Evolutionary conservation across 2,329 filamentous ascomycete species (phyloP), one percentile per base, ranked within the genome.

Genomic region (Neocatenulostroma microsporum): DNA sequence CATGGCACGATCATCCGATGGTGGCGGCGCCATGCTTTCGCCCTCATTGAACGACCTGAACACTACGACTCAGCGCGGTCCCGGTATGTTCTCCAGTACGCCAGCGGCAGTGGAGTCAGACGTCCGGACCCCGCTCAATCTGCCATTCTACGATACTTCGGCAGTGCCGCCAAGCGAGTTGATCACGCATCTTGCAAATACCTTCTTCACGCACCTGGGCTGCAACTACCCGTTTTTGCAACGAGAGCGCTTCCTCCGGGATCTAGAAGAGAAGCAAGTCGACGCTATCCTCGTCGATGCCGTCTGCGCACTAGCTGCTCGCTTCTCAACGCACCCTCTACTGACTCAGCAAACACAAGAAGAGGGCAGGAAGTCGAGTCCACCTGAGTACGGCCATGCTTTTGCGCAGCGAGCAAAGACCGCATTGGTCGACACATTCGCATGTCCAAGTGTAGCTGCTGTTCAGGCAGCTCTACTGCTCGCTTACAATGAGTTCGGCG

Each of bases 401-500:
- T 94, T 88, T 61, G 84, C 85, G 2, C 82, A 86, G 48, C 73
- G 86, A 41, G 86, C 86, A 3, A 89, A 87, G 59, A 75, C 78
- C n/a, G 81, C 83, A 3, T 80, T 88, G 0, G 79, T 88, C 4
- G 84, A 93, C 49, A 83, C 82, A 0, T 87, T 93, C 45, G 76
- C 84, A 1, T 91, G 82, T 43, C 86, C 86, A 0, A 86, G 80
- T 2, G 79, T 93, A 1, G 82, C 82, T 17, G 85, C 84, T 8
- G 84, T 91, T 0, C 87, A 94, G 51, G 84, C 86, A 1, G 87
- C 82, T 32, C 62, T 94, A 9, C 64, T 94, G 19, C 75, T 94
- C 62, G 86, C 85, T 0, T 94, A 94, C 53, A 85, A 93, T 48
- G 82, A 88, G 28, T 94, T 94, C 49, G 87, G 86, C 1, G 83